These are phyloP conservation scores for Sporothrix brunneoviolacea DNA, from an alignment of 2,329 filamentous ascomycete species.

Conservation along the genomic window DNA sequence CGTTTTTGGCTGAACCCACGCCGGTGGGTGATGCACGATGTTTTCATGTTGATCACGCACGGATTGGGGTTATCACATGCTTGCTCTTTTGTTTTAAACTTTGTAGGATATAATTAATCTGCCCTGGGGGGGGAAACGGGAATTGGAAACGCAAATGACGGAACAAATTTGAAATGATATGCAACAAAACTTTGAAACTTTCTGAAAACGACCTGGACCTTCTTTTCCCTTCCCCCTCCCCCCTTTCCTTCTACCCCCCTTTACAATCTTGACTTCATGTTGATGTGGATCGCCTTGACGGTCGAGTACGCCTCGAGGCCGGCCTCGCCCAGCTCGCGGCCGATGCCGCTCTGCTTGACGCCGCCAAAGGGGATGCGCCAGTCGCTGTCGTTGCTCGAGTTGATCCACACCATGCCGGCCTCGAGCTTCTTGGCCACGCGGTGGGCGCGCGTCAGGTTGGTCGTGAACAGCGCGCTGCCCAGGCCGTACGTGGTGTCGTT, in stretches of 20 bases:
- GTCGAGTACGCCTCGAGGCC: constrained; percentile 31
- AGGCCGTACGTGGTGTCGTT: constrained; percentile 52
- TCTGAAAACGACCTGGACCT: too few species aligned
- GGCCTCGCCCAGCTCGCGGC: constrained; percentile 31
- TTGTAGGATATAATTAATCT: too few species aligned
- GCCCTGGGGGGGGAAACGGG: too few species aligned
- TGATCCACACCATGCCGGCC: constrained; percentile 47
- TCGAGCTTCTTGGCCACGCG: constrained; percentile 34
- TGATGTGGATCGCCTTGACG: constrained; percentile 31
- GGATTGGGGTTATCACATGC: constrained; percentile 1
- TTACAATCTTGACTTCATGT: constrained; percentile 23
- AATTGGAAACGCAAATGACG: too few species aligned
- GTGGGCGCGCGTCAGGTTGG: constrained; percentile 40
- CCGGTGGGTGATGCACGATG: too few species aligned
- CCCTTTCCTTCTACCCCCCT: background rate
- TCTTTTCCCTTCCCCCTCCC: background rate
- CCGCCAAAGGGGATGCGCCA: constrained; percentile 48
- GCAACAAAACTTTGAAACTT: too few species aligned
- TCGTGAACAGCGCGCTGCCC: constrained; percentile 48
- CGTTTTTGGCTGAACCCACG: constrained; percentile 12
- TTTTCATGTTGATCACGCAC: too few species aligned
- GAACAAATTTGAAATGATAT: too few species aligned
- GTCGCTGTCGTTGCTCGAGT: constrained; percentile 36
- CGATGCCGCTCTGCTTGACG: constrained; percentile 33
- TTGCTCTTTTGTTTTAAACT: background rate